Base-by-base conservation (phyloP, 2,329 filamentous ascomycete species). In the Penicillium sp. region DNA sequence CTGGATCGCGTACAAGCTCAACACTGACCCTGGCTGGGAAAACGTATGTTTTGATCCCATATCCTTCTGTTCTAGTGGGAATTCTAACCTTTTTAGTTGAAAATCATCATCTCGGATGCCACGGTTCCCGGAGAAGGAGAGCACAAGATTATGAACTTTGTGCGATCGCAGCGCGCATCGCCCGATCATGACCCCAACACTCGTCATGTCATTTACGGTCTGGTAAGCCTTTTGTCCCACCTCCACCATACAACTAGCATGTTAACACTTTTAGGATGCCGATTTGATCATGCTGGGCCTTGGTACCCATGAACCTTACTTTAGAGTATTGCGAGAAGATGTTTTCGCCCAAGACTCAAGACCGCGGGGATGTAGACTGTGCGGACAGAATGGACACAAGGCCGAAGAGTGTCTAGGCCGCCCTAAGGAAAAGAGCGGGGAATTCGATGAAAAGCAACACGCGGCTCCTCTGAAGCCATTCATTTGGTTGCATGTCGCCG, bases 131-230 rank as follows among this genome's bases (percentile, higher is more conserved):
- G 94, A 70, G 94, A 99, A 77, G 94, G 94, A 71, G 94, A 99
- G 78, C 94, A 99, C 75, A 99, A 99, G 76, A 97, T 99, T 70
- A 99, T 99, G 94, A 88, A 94, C 64, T 99, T 97, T 72, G 86
- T 99, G 62, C 88, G 94, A 67, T 96, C 93, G 36, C 95, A 99
- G 75, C 87, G 94, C 67, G 86, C 89, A 47, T 94, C 91, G 49
- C 88, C 92, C 5, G 88, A 95, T 61, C 92, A 99, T 74, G 88
- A 99, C 68, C 94, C 94, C 22, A 97, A 99, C 73, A 97, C 94
- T 21, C 89, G 90, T 57, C 94, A 99, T 77, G 95, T 99, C 67
- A 97, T 99, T 59, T 99, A 99, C 71, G 94, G 94, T 47, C 82
- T 99, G 63, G 74, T 76, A 66, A 47, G 73, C 24, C 24, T 27